phyloP scores from a whole-genome alignment of 1,284 basidiomycete species.

The Ceratobasidium sp. region DNA sequence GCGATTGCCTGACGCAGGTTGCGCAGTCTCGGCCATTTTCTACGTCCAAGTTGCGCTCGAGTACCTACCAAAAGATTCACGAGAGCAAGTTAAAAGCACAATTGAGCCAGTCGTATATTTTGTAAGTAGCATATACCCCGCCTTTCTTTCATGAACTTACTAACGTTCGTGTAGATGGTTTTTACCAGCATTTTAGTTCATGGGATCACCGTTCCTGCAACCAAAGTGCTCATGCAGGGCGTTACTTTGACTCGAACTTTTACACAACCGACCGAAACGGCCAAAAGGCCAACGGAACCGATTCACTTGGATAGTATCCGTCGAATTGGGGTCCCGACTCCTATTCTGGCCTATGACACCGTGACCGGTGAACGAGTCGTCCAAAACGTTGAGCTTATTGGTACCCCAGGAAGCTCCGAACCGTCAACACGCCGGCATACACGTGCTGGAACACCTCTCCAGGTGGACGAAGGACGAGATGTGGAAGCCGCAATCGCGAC shows the following conservation, averaged over 20 bases:
- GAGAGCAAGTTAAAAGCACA: conserved; percentile 28
- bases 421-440: background rate
- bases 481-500: background rate
- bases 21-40: conserved; percentile 23
- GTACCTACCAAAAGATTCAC: conserved; percentile 25
- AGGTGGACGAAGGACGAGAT: background rate
- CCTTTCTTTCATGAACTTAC: background rate
- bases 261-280: conserved; percentile 4
- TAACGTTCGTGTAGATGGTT: conserved; percentile 8
- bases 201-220: conserved; percentile 19
- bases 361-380: background rate
- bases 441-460: background rate
- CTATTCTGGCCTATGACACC: background rate
- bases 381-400: background rate
- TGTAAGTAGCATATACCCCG: background rate
- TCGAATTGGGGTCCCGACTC: conserved; percentile 20
- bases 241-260: conserved; percentile 18
- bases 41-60: conserved; percentile 38
- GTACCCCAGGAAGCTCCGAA: background rate
- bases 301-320: conserved; percentile 6
- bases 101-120: conserved; percentile 31
- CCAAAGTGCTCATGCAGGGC: conserved; percentile 18
- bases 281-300: background rate
- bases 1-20: background rate
- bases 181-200: conserved; percentile 33